Evolutionary conservation across 371 early-diverging fungal species (phyloP).

Genomic region (Mycotypha africana): DNA sequence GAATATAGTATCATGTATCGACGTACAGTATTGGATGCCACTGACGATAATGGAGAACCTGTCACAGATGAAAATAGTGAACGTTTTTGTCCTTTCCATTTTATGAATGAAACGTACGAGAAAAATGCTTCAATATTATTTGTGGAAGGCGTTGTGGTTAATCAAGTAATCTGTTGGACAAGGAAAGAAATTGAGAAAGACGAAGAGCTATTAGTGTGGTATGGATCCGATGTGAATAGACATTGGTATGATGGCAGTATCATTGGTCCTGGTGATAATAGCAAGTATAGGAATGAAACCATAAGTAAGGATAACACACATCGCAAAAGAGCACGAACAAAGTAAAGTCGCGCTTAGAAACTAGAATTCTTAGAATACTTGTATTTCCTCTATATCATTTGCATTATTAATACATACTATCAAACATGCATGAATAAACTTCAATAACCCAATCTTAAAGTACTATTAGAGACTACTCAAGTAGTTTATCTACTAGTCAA

Average conservation of each 20-base stretch:
- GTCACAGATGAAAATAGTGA: conserved; percentile 56
- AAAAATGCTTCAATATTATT: conserved; percentile 41
- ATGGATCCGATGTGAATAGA: conserved; percentile 51
- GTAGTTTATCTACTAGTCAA: too few species aligned
- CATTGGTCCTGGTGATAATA: too few species aligned
- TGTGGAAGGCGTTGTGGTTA: conserved; percentile 33
- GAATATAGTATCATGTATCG: conserved; percentile 75
- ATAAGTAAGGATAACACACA: conserved; percentile 1
- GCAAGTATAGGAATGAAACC: conserved; percentile 1
- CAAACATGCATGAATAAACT: too few species aligned
- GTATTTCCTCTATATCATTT: too few species aligned
- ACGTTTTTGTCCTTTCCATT: conserved; percentile 83
- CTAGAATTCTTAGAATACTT: too few species aligned
- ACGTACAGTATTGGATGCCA: conserved; percentile 66
- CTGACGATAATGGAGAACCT: conserved; percentile 68
- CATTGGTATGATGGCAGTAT: conserved; percentile 26
- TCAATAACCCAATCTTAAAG: too few species aligned
- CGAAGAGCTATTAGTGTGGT: conserved; percentile 81
- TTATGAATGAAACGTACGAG: conserved; percentile 76
- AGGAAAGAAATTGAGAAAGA: conserved; percentile 59
- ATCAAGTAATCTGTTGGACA: conserved; percentile 81
- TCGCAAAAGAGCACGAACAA: background rate
- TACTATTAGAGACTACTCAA: too few species aligned
- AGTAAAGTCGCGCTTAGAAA: background rate
- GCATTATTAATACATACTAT: too few species aligned